Base-by-base conservation (phyloP, 306 rosid species). In the Dalbergia cochinchinensis region DNA sequence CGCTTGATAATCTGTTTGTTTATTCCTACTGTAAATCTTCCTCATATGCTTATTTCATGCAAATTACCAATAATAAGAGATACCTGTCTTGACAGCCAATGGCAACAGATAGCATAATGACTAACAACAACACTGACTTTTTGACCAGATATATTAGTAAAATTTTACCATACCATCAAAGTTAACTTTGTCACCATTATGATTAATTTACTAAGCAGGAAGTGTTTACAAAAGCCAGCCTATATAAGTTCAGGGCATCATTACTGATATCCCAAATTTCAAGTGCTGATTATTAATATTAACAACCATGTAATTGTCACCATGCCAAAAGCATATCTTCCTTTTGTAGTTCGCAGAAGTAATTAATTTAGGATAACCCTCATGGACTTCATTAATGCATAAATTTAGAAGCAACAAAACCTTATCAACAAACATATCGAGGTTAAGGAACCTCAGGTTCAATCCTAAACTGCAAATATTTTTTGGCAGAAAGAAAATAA, bases 61-160 rank as follows among this genome's bases (percentile, higher is more conserved):
- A 22, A 78, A 44, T 71, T 62, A 69, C 51, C 26, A 58, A n/a
- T 58, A 68, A 14, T 54, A n/a, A 19, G 11, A 26, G 61, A 68
- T 26, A 7, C 67, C 16, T 3, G 48, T 48, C 79, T 22, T 74
- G 20, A 45, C 9, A 11, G 33, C 60, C 22, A 54, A n/a, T 33
- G 51, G 48, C 72, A 76, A 61, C 12, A 44, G 12, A 70, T 34
- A 71, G 18, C 5, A 35, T 12, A 6, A 33, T 16, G 41, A 47
- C 60, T 47, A 48, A 39, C 37, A 35, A 60, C 65, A 59, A 19
- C 15, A 45, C 19, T 61, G 9, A 26, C 58, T 41, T 42, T 20
- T 39, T 33, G 18, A 78, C 63, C 16, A 26, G 0, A 64, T 9
- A 20, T 37, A 20, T 35, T 20, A 53, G 64, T 12, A 65, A 26